A percentile compares a stretch with the other conserved stretches of the same genome.
Evolutionary conservation across 208 protist species (phyloP).

Genomic region (Entamoeba histolytica): DNA sequence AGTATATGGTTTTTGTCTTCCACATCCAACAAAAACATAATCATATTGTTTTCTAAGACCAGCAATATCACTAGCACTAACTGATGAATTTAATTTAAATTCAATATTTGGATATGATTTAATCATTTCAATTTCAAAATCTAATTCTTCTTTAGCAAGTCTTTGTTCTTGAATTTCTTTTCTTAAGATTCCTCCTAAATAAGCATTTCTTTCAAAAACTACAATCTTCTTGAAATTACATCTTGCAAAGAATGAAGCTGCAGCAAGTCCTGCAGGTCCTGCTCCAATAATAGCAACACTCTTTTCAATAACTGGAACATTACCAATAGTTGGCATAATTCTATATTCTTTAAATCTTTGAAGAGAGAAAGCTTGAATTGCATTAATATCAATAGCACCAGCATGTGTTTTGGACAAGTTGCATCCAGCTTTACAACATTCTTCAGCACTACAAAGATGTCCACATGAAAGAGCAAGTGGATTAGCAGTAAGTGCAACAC

Average conservation of each 20-base stretch:
- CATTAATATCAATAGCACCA: constrained; percentile 37
- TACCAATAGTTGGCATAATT: constrained; percentile 34
- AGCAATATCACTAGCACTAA: neutral
- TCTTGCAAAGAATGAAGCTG: constrained; percentile 52
- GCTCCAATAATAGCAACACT: constrained; percentile 30
- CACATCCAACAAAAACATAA: neutral
- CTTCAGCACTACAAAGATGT: neutral
- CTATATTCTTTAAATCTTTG: constrained; percentile 51
- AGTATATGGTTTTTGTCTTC: neutral
- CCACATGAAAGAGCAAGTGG: neutral
- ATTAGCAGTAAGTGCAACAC: neutral
- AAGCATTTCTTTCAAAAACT: constrained; percentile 53
- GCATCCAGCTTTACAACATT: constrained; percentile 51
- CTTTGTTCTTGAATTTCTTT: constrained; percentile 56
- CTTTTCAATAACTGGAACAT: neutral
- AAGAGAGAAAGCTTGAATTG: constrained; percentile 50
- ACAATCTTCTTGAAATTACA: constrained; percentile 56
- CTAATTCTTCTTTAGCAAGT: constrained; percentile 47
- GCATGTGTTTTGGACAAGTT: constrained; percentile 46
- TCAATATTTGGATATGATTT: constrained; percentile 49
- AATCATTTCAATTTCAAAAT: constrained; percentile 54
- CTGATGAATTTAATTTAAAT: constrained; percentile 10
- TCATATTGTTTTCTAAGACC: neutral
- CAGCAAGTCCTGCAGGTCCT: constrained; percentile 52
- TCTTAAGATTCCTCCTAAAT: constrained; percentile 42